A percentile compares a stretch with the other conserved stretches of the same genome.
These are phyloP conservation scores for Capronia americana DNA, from an alignment of 2,329 filamentous ascomycete genomes.

Conservation along the genomic window DNA sequence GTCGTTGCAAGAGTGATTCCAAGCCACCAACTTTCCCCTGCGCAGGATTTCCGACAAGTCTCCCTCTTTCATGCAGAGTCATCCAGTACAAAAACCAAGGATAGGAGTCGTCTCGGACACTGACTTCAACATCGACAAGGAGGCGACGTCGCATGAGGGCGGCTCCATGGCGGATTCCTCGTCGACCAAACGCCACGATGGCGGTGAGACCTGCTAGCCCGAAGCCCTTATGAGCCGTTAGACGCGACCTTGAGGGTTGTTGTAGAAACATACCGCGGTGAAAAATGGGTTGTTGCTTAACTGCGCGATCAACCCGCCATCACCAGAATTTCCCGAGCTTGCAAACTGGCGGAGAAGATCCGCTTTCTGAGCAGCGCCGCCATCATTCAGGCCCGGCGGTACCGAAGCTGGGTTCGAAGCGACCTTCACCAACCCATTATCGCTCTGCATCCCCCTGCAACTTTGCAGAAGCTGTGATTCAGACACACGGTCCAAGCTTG, in stretches of 20 bases:
- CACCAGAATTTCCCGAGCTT: constrained; percentile 39
- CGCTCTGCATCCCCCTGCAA: constrained; percentile 33
- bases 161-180: constrained; percentile 74
- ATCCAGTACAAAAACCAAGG: constrained; percentile 96
- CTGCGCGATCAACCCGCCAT: constrained; percentile 53
- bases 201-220: constrained; percentile 90
- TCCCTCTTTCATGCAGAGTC: constrained; percentile 73
- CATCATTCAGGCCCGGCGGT: constrained; percentile 20
- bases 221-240: constrained; percentile 65
- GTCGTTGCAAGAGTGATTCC: constrained; percentile 61
- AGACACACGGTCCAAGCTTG: background rate
- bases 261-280: constrained; percentile 51
- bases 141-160: constrained; percentile 80
- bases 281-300: constrained; percentile 58
- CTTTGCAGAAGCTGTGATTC: background rate
- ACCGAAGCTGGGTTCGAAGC: constrained; percentile 21
- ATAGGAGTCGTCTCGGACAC: constrained; percentile 90
- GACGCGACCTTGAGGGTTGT: background rate
- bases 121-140: constrained; percentile 95
- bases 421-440: constrained; percentile 33
- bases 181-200: constrained; percentile 78
- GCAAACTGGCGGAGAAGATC: constrained; percentile 36
- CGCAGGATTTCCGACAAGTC: constrained; percentile 59
- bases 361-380: constrained; percentile 24
- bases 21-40: constrained; percentile 50